Base-by-base conservation (phyloP, 805 yeast species). In the Yarrowia sp. region DNA sequence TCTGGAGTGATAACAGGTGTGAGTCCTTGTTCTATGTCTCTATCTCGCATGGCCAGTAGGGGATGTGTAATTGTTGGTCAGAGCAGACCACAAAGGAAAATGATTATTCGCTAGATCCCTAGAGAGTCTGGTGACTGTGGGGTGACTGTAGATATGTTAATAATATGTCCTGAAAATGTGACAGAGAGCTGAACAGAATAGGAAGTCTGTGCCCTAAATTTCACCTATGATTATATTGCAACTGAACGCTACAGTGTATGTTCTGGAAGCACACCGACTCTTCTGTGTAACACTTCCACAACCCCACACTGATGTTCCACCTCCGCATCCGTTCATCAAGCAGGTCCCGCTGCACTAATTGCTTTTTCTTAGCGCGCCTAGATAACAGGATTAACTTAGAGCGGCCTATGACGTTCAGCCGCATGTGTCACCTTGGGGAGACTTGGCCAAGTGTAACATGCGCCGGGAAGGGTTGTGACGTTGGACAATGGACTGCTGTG, bases 291-390 rank as follows among this genome's bases (percentile, higher is more conserved):
- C 32, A 26, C 32, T 26, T 26, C 32, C 2, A 5, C 32, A 26
- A 26, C n/a, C 16, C 46, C 46, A 42, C 46, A 3, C 9, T 4
- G 46, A 42, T 42, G 46, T 42, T 42, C 9, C 40, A 16, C 52
- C 36, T 9, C 36, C 36, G 16, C 52, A 12, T 22, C 15, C 14
- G 36, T n/a, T 49, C 40, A 8, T n/a, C 2, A 50, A 50, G 56
- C 56, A 50, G 56, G 56, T 50, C 41, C 22, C 56, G 10, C 3
- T 35, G 2, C 22, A 16, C 11, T 22, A 36, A 12, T 36, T 50
- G 15, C 43, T 22, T 53, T 53, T 53, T 40, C 10, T 53, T 53
- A 53, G 59, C 59, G 59, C 59, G 59, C 59, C 35, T 53, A 53
- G 59, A 53, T 53, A 53, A 38, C 58, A 36, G 16, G 10, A 3